These are phyloP conservation scores for Calonectria montana DNA, from an alignment of 2,329 filamentous ascomycete species.

Conservation along the genomic window DNA sequence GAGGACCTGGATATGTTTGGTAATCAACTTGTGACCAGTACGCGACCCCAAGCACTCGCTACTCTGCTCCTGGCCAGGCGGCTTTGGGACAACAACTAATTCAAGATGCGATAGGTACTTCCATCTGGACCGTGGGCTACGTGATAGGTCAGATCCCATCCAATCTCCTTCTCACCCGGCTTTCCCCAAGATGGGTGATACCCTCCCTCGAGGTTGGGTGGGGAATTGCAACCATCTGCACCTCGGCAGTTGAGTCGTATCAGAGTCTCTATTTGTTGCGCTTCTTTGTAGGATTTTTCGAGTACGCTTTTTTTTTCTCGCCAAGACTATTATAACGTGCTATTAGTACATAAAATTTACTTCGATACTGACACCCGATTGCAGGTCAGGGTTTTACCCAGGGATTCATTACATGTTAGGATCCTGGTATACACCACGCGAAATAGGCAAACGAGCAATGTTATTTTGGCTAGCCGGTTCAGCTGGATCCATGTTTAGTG, in stretches of 20 bases:
- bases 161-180: conserved; percentile 28
- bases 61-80: accelerated
- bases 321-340: neutral
- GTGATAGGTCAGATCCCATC: conserved; percentile 31
- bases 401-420: conserved; percentile 36
- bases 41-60: neutral
- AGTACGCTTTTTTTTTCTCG: conserved; percentile 17
- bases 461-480: conserved; percentile 36
- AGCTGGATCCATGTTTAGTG: conserved; percentile 27
- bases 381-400: conserved; percentile 30
- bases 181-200: conserved; percentile 33
- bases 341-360: neutral
- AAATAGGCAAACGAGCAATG: conserved; percentile 35
- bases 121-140: conserved; percentile 32
- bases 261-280: conserved; percentile 25
- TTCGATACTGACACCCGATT: neutral
- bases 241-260: conserved; percentile 23
- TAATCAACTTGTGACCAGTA: conserved; percentile 39
- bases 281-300: conserved; percentile 32
- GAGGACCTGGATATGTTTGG: conserved; percentile 35
- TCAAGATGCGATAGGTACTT: conserved; percentile 11
- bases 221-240: conserved; percentile 30
- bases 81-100: neutral
- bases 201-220: conserved; percentile 31
- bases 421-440: conserved; percentile 37